Evolutionary conservation across 441 rosid species (phyloP), one percentile per base, ranked within the genome.

Genomic region (Aquilaria agallochum): DNA sequence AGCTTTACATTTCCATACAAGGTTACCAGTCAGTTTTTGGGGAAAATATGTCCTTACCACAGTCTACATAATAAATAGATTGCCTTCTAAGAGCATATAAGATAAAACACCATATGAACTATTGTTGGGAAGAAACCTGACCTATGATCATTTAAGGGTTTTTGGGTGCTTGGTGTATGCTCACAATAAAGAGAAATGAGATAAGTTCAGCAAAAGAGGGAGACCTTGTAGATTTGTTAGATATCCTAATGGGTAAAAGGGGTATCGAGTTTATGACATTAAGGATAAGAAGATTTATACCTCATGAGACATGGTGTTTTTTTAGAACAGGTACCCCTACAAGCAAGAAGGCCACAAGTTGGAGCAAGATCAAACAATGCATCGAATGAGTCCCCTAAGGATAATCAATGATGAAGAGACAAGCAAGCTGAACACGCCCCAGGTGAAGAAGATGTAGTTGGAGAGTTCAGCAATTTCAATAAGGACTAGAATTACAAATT

Each of bases 161-260:
- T 52, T 51, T 62, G 51, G 51, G 58, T 56, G 27, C 27, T 20
- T 49, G 56, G 57, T 10, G 15, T 63, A 2, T 42, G n/a, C 33
- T 63, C 53, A 53, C 58, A 51, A 3, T 53, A 9, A 9, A 9
- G 31, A 5, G 49, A 31, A 3, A 53, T 48, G 10, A 33, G 10
- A 32, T 0, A 55, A 55, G 20, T 15, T 64, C 9, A 55, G 48
- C 1, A 4, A 60, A 0, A 20, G 34, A 5, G 31, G 32, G 30
- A 53, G 2, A 45, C 59, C n/a, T 44, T 53, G 45, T n/a, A 12
- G 53, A 7, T 63, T 63, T 63, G n/a, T 54, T 63, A 52, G 58
- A 2, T 63, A 63, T 53, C 66, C 15, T 11, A 13, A 4, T 33
- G 11, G 49, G 30, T 2, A 50, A 61, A 50, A 34, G 15, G 48